Percentiles rank a stretch among this genome's conserved stretches.
Evolutionary conservation across 2,329 filamentous ascomycete species (phyloP).

Genomic region (Berkeleyomyces rouxiae): DNA sequence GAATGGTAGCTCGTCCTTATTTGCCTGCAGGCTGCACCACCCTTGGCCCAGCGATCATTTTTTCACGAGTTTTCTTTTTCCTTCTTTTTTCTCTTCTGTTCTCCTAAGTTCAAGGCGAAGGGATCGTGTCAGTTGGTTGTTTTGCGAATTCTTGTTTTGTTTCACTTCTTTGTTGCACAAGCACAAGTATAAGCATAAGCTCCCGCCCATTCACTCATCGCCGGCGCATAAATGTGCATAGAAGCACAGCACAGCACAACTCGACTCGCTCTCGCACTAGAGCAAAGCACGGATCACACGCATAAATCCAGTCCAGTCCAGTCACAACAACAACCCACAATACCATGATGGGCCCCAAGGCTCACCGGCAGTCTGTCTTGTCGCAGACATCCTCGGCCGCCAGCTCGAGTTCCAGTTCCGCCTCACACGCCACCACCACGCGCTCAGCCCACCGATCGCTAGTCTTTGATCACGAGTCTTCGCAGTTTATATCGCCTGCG

Average conservation of each 20-base stretch:
- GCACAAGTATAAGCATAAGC: background rate
- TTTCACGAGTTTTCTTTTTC: background rate
- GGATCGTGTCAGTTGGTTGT: no score
- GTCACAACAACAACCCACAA: background rate
- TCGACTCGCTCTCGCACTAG: background rate
- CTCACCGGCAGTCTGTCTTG: conserved; percentile 8
- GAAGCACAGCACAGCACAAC: background rate
- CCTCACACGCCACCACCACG: background rate
- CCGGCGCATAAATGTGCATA: background rate
- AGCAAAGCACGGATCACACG: background rate
- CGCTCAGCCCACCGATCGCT: conserved; percentile 6
- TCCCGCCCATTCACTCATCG: background rate
- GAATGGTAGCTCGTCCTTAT: background rate
- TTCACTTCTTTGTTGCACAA: background rate
- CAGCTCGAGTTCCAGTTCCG: background rate
- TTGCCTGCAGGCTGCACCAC: background rate
- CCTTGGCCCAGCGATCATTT: background rate
- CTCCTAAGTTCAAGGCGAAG: background rate
- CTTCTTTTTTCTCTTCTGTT: background rate
- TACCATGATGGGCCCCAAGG: background rate
- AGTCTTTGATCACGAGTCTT: conserved; percentile 13
- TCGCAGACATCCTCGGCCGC: conserved; percentile 11
- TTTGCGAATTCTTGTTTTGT: no score
- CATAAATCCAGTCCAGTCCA: background rate
- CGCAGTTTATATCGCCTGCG: conserved; percentile 12